These are phyloP conservation scores for Phytophthora ohioensis DNA, from an alignment of 352 stramenopile genomes.

Conservation along the genomic window DNA sequence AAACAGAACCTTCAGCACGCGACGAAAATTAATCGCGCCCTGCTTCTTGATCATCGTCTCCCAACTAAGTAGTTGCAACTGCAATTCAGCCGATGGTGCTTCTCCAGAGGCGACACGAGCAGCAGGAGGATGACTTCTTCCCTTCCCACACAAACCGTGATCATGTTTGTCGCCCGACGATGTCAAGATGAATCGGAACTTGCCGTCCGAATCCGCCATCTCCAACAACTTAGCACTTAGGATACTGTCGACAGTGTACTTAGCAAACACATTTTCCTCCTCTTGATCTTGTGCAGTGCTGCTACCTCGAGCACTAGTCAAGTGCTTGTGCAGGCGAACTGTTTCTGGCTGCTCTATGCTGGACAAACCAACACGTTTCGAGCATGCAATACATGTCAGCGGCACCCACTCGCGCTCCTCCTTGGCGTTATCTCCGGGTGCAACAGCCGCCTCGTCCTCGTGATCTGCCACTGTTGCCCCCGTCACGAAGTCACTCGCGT, in stretches of 20 bases:
- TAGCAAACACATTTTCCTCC: constrained; percentile 56
- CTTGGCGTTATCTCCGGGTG: constrained; percentile 31
- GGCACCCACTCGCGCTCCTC: constrained; percentile 46
- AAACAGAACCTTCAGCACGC: constrained; percentile 81
- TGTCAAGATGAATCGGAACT: constrained; percentile 72
- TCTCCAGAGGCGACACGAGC: background rate
- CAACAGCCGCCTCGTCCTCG: constrained; percentile 8
- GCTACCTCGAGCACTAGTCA: constrained; percentile 39
- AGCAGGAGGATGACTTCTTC: constrained; percentile 5
- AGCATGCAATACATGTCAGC: constrained; percentile 57
- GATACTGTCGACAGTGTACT: constrained; percentile 84
- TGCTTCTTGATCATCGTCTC: constrained; percentile 65
- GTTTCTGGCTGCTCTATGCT: constrained; percentile 52
- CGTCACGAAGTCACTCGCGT: constrained; percentile 51
- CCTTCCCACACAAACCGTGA: constrained; percentile 2
- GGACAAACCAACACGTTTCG: constrained; percentile 44
- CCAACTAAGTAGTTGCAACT: constrained; percentile 78
- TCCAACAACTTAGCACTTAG: constrained; percentile 73
- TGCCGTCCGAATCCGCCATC: constrained; percentile 71
- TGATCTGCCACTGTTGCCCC: constrained; percentile 17
- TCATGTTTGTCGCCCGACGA: constrained; percentile 11
- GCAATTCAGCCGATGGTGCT: constrained; percentile 14
- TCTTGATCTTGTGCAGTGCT: background rate
- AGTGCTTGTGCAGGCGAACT: constrained; percentile 71
- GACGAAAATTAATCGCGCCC: constrained; percentile 40